Evolutionary conservation across 176 grass and related monocot species (phyloP).

Genomic region (Carex kokanica): DNA sequence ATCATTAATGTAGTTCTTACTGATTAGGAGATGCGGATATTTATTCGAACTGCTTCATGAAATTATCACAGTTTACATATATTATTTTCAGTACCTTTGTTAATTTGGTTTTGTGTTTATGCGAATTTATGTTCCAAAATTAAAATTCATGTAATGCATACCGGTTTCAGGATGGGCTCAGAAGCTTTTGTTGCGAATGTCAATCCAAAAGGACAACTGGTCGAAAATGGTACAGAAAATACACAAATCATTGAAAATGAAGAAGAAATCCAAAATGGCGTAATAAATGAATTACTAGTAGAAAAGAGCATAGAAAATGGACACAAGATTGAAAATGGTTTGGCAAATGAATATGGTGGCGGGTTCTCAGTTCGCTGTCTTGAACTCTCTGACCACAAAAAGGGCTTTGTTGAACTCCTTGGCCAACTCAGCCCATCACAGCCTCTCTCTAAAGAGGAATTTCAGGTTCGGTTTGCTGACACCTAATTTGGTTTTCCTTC

Average conservation of each 20-base stretch:
- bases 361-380: conserved; percentile 52
- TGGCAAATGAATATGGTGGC: background rate
- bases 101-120: background rate
- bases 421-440: conserved; percentile 56
- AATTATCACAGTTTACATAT: background rate
- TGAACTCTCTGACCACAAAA: conserved; percentile 54
- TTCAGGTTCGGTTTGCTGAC: conserved; percentile 23
- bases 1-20: background rate
- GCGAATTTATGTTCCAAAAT: background rate
- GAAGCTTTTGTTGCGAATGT: background rate
- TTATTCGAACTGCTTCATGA: background rate
- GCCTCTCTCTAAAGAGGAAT: conserved; percentile 55
- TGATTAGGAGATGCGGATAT: background rate
- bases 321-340: background rate
- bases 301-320: conserved; percentile 7
- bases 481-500: background rate
- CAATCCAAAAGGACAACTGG: background rate
- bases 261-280: background rate
- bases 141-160: background rate
- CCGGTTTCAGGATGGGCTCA: background rate
- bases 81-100: no score
- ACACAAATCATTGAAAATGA: background rate
- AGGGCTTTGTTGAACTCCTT: conserved; percentile 62
- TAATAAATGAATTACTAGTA: background rate
- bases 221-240: background rate